Evolutionary conservation across 805 yeast genomes (phyloP).

Genomic region (Sungouiozyma intestinalis): DNA sequence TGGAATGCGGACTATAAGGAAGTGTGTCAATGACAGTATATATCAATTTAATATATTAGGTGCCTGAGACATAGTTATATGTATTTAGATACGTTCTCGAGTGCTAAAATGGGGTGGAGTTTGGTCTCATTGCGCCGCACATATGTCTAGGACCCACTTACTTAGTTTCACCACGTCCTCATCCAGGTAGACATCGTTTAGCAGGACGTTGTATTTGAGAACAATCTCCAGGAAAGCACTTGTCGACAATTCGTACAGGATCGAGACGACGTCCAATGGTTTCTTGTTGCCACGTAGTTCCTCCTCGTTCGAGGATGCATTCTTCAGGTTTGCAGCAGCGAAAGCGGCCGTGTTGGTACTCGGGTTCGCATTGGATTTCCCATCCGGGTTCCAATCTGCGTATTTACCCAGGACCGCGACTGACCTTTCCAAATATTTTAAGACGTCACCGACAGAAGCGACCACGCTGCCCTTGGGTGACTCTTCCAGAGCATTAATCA

Average conservation of each 20-base stretch:
- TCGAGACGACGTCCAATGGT: conserved; percentile 35
- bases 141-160: conserved; percentile 57
- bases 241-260: conserved; percentile 55
- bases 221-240: conserved; percentile 56
- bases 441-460: conserved; percentile 45
- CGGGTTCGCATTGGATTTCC: no score
- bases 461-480: conserved; percentile 47
- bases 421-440: conserved; percentile 50
- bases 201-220: conserved; percentile 47
- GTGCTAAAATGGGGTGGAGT: no score
- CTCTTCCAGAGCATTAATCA: conserved; percentile 47
- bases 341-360: not conserved
- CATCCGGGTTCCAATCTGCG: conserved; percentile 26
- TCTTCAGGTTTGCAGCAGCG: conserved; percentile 1
- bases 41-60: no score
- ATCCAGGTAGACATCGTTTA: conserved; percentile 54
- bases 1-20: no score
- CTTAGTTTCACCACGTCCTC: conserved; percentile 59
- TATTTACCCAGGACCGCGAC: conserved; percentile 44
- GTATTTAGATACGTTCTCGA: not conserved
- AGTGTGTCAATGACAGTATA: no score
- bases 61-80: no score
- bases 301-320: conserved; percentile 1
- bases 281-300: conserved; percentile 15
- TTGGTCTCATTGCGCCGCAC: conserved; percentile 6